Percentiles rank a stretch among this genome's conserved stretches.
Evolutionary conservation across 2,329 filamentous ascomycete genomes (phyloP).

Genomic region (Scedosporium dehoogii): DNA sequence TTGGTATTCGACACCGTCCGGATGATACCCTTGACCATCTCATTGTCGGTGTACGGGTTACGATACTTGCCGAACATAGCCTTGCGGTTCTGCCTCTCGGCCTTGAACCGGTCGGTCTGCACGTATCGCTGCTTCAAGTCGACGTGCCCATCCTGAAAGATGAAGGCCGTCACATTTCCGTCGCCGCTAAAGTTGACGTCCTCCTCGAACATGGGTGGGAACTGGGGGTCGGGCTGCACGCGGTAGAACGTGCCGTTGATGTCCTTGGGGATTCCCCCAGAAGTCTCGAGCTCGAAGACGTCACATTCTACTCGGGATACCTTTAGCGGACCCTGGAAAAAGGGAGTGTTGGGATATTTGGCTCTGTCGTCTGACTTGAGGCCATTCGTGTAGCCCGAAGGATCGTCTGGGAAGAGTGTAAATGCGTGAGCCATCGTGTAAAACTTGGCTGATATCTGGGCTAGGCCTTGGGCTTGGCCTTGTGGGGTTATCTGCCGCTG

Average conservation of each 20-base stretch:
- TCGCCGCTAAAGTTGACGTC: constrained; percentile 31
- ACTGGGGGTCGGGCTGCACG: constrained; percentile 42
- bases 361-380: background rate
- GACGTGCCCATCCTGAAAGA: constrained; percentile 19
- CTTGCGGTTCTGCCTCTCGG: constrained; percentile 22
- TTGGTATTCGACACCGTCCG: constrained; percentile 51
- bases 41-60: constrained; percentile 47
- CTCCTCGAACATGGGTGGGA: constrained; percentile 43
- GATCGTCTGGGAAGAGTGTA: background rate
- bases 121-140: constrained; percentile 25
- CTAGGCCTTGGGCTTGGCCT: too few species aligned
- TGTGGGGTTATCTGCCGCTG: too few species aligned
- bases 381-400: constrained; percentile 1
- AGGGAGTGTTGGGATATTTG: constrained; percentile 7
- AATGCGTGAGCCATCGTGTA: background rate
- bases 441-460: background rate
- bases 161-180: constrained; percentile 25
- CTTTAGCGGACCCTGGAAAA: constrained; percentile 28
- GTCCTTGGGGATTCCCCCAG: constrained; percentile 29
- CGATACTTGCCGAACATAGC: constrained; percentile 29
- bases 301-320: constrained; percentile 29
- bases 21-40: constrained; percentile 43
- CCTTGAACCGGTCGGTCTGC: constrained; percentile 26
- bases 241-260: constrained; percentile 38
- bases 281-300: constrained; percentile 28